Evolutionary conservation across 805 yeast genomes (phyloP), one percentile per base, ranked within the genome.

Genomic region (Zygoascus ofunaensis): DNA sequence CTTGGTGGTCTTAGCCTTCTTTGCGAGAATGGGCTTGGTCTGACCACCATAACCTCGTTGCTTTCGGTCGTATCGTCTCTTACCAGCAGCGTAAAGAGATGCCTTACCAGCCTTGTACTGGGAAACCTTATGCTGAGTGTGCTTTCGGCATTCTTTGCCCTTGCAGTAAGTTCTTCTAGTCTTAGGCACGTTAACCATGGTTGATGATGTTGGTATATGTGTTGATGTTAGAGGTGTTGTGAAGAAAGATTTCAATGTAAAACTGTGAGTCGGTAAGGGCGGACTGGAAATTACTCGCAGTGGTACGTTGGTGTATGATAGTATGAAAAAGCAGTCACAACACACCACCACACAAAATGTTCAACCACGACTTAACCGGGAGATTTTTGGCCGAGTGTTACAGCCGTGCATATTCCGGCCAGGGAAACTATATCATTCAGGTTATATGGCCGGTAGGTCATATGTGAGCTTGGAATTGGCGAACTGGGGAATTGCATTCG

Each of bases 41-140:
- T 92, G 99, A 86, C 99, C 99, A 86, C 99, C 99, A 78, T 80
- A 92, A 87, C 98, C 98, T 66, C 84, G 71, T 80, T 92, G 98
- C 77, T 92, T 92, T 78, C 99, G 95, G 90, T 92, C 98, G 80
- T 92, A 92, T 81, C 99, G 89, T 82, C 99, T 87, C 90, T 94
- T 92, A 83, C 99, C 99, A 79, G 92, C 97, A 64, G 97, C 96
- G 70, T 80, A 87, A 66, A 89, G 82, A 58, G 97, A 90, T 72
- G 98, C 97, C 80, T 92, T 92, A 78, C 99, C 98, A 71, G 97
- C 95, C 70, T 92, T 92, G 94, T 92, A 92, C 80, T 92, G 99
- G 74, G 99, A 90, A 70, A 92, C 98, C 82, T 90, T 92, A 94
- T 92, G 98, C 77, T 87, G 97, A 68, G 97, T 90, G 92, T 92